Percentiles rank a stretch among this genome's conserved stretches.
phyloP scores from a whole-genome alignment of 805 yeast species.

The Saccharomycopsis javanensis region DNA sequence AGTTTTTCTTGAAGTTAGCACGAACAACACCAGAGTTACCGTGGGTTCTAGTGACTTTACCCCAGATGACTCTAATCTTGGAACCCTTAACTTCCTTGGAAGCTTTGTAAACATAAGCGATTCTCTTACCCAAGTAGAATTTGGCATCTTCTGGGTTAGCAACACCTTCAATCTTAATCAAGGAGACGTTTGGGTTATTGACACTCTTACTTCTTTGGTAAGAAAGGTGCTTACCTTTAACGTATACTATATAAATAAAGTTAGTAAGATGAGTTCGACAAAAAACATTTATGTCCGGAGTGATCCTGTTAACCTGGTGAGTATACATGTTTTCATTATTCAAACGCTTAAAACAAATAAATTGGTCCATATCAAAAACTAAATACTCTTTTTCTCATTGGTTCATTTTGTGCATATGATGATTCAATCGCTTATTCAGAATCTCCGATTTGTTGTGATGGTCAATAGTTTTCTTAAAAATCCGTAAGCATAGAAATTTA shows the following conservation, averaged over 20 bases:
- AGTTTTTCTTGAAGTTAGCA: slow-evolving; percentile 97
- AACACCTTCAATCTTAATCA: slow-evolving; percentile 96
- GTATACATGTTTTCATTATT: too few species aligned
- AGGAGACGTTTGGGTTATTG: slow-evolving; percentile 96
- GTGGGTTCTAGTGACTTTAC: slow-evolving; percentile 97
- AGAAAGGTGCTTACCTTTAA: slow-evolving; percentile 99
- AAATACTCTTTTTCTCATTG: too few species aligned
- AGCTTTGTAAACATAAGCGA: slow-evolving; percentile 99
- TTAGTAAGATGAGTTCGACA: too few species aligned
- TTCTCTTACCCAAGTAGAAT: slow-evolving; percentile 99
- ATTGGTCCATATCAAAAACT: too few species aligned
- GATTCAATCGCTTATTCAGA: too few species aligned
- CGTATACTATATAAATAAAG: slow-evolving; percentile 63
- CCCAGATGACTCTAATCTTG: slow-evolving; percentile 99
- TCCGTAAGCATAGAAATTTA: too few species aligned
- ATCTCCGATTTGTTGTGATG: too few species aligned
- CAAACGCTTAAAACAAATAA: too few species aligned
- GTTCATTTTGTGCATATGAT: too few species aligned
- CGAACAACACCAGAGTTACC: slow-evolving; percentile 98
- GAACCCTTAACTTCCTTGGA: slow-evolving; percentile 97
- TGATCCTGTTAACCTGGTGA: too few species aligned
- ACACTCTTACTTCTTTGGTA: slow-evolving; percentile 99
- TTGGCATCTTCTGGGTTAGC: slow-evolving; percentile 85
- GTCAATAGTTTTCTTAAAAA: too few species aligned
- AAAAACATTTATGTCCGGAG: too few species aligned